These are phyloP conservation scores for Pichia terricola DNA, from an alignment of 1,139 yeast species.

Conservation along the genomic window DNA sequence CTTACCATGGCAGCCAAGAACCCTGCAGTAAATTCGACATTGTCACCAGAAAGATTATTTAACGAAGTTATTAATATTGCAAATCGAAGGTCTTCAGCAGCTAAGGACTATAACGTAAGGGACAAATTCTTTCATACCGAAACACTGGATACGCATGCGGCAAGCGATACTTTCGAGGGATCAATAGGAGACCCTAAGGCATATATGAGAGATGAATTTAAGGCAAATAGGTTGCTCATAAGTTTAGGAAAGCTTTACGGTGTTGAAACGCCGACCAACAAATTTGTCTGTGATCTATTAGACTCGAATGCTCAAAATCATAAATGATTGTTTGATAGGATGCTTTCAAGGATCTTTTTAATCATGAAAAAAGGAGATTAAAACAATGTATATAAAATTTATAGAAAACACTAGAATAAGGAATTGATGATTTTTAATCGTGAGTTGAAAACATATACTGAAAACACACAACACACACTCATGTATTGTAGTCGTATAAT, in stretches of 20 bases:
- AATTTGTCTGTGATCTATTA: conserved; percentile 38
- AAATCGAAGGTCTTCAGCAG: not conserved
- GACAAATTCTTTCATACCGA: not conserved
- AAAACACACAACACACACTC: not conserved
- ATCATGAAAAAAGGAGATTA: too few relatives aligned
- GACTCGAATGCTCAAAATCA: not conserved
- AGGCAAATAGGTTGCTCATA: conserved; percentile 55
- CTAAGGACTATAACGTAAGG: not conserved
- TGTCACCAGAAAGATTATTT: conserved; percentile 22
- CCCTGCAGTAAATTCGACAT: conserved; percentile 28
- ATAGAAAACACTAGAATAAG: too few relatives aligned
- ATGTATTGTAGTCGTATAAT: not conserved
- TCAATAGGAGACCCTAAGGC: not conserved
- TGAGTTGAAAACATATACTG: too few relatives aligned
- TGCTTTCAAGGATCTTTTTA: too few relatives aligned
- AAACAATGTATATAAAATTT: too few relatives aligned
- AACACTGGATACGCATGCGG: not conserved
- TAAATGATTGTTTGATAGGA: too few relatives aligned
- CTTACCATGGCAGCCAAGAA: conserved; percentile 1
- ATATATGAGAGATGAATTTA: conserved; percentile 28
- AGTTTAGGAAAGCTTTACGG: conserved; percentile 38
- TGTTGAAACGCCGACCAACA: conserved; percentile 38
- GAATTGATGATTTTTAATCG: too few relatives aligned
- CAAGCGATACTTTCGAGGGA: not conserved
- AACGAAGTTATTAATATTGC: conserved; percentile 8